Conservation (phyloP, 2,329 filamentous ascomycete genomes). For the Davidsoniella neocaledoniae region DNA sequence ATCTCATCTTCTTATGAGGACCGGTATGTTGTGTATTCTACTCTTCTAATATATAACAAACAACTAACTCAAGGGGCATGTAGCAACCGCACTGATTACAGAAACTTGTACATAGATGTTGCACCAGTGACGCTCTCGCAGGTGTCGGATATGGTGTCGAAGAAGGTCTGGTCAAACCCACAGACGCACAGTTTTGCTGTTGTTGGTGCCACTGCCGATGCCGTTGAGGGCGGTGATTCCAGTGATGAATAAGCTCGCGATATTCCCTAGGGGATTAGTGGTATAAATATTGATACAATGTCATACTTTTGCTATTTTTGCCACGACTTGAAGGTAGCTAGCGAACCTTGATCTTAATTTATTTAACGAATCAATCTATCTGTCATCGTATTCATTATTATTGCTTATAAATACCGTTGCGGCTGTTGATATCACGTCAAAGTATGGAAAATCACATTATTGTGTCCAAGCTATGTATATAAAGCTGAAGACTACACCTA, state of each 20-base stretch:
- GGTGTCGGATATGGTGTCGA: background rate
- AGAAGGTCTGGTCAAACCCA: background rate
- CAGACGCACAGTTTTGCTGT: background rate
- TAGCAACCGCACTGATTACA: background rate
- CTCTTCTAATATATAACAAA: background rate
- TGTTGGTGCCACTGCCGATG: background rate
- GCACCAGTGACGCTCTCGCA: background rate
- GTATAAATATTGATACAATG: background rate
- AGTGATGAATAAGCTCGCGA: background rate
- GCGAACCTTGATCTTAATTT: too few relatives aligned
- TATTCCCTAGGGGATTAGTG: background rate
- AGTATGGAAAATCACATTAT: too few relatives aligned
- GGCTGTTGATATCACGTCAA: too few relatives aligned
- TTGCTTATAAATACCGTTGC: too few relatives aligned
- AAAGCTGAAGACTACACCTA: too few relatives aligned
- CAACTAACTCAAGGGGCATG: background rate
- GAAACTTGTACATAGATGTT: slow-evolving; percentile 2
- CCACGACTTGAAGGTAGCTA: too few relatives aligned
- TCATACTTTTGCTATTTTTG: background rate
- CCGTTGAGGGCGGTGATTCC: background rate
- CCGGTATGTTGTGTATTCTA: background rate
- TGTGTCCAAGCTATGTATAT: too few relatives aligned
- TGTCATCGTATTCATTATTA: too few relatives aligned
- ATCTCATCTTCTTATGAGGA: slow-evolving; percentile 3
- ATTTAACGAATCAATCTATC: too few relatives aligned